These are phyloP conservation scores for Salix arbutifolia DNA, from an alignment of 345 rosid species.

Conservation along the genomic window DNA sequence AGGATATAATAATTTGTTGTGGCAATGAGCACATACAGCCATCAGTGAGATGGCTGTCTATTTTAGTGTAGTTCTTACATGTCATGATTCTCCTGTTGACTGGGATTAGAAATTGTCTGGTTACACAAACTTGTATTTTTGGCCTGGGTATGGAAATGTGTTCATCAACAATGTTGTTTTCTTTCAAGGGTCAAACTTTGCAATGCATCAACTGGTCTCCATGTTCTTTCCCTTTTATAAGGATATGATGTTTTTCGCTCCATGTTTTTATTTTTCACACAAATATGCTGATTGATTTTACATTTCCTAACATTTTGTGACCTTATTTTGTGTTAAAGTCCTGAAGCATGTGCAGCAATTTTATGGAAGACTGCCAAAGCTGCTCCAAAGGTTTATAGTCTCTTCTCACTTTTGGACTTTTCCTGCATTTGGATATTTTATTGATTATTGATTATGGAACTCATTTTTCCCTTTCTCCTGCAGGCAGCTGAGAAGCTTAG, in stretches of 20 bases:
- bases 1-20: not conserved
- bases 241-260: not conserved
- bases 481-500: conserved; percentile 94
- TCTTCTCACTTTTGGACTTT: conserved; percentile 12
- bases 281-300: not conserved
- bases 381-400: conserved; percentile 67
- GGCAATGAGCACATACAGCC: not conserved
- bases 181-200: not conserved
- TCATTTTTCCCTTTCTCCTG: not conserved
- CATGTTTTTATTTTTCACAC: not conserved
- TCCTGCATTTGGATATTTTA: conserved; percentile 3
- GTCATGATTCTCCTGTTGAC: not conserved
- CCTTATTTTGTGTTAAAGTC: conserved; percentile 42
- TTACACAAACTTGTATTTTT: not conserved
- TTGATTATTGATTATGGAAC: conserved; percentile 8
- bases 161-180: not conserved
- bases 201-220: not conserved
- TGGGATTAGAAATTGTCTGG: not conserved
- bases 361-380: conserved; percentile 91
- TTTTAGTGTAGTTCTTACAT: not conserved
- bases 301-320: not conserved
- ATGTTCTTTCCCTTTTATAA: not conserved
- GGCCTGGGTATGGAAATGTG: not conserved
- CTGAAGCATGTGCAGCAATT: conserved; percentile 97
- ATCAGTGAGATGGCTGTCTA: not conserved